These are phyloP conservation scores for Fonsecaea multimorphosa DNA, from an alignment of 2,329 filamentous ascomycete genomes.

Conservation along the genomic window DNA sequence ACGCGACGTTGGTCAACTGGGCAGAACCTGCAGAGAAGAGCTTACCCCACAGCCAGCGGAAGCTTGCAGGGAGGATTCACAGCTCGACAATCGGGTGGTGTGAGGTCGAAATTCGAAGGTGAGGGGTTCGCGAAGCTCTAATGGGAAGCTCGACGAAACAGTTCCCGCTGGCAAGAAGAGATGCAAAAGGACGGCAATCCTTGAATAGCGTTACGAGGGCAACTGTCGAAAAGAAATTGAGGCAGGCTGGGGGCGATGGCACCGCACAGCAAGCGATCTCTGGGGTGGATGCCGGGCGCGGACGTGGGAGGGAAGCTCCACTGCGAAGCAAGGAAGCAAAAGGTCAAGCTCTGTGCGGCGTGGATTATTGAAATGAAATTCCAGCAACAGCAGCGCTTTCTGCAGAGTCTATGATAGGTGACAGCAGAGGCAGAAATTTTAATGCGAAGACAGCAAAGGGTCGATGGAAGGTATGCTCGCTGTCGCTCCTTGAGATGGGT, in stretches of 20 bases:
- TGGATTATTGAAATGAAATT: constrained; percentile 19
- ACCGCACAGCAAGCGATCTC: constrained; percentile 16
- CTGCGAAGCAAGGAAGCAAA: constrained; percentile 13
- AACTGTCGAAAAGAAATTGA: constrained; percentile 26
- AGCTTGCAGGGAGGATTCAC: constrained; percentile 24
- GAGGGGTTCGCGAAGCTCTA: constrained; percentile 3
- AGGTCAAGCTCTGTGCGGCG: constrained; percentile 19
- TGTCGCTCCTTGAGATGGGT: neutral
- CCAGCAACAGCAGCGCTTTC: neutral
- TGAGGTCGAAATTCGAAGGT: constrained; percentile 1
- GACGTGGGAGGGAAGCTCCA: constrained; percentile 16
- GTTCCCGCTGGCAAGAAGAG: neutral
- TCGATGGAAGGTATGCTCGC: neutral
- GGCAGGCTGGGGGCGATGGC: constrained; percentile 37
- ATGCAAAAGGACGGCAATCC: constrained; percentile 13
- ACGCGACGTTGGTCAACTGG: constrained; percentile 1
- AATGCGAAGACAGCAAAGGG: neutral
- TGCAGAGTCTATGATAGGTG: neutral
- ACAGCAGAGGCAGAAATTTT: neutral
- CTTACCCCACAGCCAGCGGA: constrained; percentile 35
- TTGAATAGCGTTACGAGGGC: constrained; percentile 14
- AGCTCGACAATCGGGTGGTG: constrained; percentile 11
- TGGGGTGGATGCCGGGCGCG: constrained; percentile 19
- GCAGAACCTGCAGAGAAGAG: constrained; percentile 12
- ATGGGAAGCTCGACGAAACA: constrained; percentile 7